These are phyloP conservation scores for Alopecurus myosuroides DNA, from an alignment of 176 grass and related monocot genomes.

Conservation along the genomic window DNA sequence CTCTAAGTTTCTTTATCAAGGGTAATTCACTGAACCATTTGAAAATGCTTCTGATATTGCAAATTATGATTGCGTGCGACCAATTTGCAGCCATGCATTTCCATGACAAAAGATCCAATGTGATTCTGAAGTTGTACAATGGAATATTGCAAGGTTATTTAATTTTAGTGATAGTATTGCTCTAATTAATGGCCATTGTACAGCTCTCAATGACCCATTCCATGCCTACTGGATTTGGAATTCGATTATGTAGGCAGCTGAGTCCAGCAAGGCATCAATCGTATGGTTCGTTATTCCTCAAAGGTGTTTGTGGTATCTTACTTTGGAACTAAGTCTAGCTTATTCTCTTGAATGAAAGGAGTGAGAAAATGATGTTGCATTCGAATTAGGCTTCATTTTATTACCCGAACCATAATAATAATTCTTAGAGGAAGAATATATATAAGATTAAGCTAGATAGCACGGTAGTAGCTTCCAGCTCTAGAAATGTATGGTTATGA, in stretches of 20 bases:
- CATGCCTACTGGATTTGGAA: no score
- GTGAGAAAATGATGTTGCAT: not conserved
- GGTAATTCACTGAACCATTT: not conserved
- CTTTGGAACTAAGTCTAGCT: not conserved
- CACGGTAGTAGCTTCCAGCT: not conserved
- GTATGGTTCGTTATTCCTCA: not conserved
- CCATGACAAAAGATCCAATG: not conserved
- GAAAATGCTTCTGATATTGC: not conserved
- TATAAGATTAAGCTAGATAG: not conserved
- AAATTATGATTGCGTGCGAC: no score
- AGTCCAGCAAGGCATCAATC: not conserved
- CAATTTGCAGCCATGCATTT: not conserved
- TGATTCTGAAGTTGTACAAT: no score
- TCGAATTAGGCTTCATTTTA: not conserved
- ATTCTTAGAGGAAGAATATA: not conserved
- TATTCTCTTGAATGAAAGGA: not conserved
- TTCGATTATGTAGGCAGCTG: no score
- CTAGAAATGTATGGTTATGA: no score
- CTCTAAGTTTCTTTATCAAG: not conserved
- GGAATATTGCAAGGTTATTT: no score
- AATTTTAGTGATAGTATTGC: no score
- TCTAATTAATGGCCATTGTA: no score
- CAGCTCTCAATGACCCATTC: no score
- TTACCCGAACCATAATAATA: not conserved
- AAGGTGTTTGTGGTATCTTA: not conserved